Evolutionary conservation across 2,329 filamentous ascomycete species (phyloP).

Genomic region (Sporothrix protearum): DNA sequence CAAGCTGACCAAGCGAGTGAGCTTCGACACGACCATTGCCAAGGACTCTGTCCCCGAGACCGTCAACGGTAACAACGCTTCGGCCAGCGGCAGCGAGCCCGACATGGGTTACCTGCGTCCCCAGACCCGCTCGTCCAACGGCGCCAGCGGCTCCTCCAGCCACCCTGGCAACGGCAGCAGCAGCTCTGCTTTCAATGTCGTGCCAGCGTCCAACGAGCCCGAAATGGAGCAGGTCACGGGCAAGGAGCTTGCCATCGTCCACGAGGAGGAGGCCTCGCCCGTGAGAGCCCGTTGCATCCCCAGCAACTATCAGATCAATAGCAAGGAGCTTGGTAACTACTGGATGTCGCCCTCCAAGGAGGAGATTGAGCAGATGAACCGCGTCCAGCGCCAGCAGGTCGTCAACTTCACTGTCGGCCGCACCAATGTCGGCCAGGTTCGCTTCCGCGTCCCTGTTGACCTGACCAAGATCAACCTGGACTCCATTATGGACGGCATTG

Average conservation of each 20-base stretch:
- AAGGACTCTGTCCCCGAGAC: constrained; percentile 36
- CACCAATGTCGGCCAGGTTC: constrained; percentile 73
- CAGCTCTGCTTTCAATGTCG: background rate
- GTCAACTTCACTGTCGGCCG: constrained; percentile 77
- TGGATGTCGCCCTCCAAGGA: constrained; percentile 77
- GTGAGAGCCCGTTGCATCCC: constrained; percentile 31
- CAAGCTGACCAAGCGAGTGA: constrained; percentile 79
- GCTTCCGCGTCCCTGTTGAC: constrained; percentile 79
- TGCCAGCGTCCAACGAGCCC: constrained; percentile 26
- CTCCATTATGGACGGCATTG: constrained; percentile 71
- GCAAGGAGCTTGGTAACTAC: constrained; percentile 60
- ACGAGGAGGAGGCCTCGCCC: constrained; percentile 59
- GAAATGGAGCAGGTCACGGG: constrained; percentile 71
- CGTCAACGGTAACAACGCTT: constrained; percentile 3
- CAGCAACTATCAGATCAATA: constrained; percentile 36
- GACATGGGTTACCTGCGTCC: constrained; percentile 60
- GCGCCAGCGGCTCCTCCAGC: constrained; percentile 41
- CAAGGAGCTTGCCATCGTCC: constrained; percentile 74
- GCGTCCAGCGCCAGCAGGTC: constrained; percentile 72
- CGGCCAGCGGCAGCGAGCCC: constrained; percentile 47
- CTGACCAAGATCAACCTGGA: constrained; percentile 75
- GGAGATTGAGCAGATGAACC: constrained; percentile 74
- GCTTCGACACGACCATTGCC: constrained; percentile 70
- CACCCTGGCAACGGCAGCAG: constrained; percentile 30
- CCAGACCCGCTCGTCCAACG: constrained; percentile 41